Evolutionary conservation across 192 early-diverging fungal species (phyloP).

Genomic region (Linnemannia elongata): DNA sequence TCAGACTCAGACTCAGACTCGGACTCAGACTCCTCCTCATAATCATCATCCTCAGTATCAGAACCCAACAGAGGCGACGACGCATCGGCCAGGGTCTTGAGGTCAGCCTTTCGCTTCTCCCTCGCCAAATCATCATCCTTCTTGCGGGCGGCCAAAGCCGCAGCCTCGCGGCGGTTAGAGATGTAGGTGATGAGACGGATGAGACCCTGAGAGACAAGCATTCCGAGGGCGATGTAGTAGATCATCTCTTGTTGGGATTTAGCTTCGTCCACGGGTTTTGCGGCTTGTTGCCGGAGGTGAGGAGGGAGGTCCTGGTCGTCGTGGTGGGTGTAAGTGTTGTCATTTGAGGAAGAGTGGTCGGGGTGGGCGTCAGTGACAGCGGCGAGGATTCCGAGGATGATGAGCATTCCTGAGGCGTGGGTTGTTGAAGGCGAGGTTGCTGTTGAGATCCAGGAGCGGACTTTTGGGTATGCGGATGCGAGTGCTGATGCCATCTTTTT

Average conservation of each 20-base stretch:
- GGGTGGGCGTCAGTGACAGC: constrained; percentile 45
- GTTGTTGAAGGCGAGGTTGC: constrained; percentile 49
- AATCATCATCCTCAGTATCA: constrained; percentile 53
- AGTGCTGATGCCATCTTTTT: constrained; percentile 7
- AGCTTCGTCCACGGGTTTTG: not conserved
- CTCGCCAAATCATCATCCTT: constrained; percentile 26
- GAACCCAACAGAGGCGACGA: constrained; percentile 23
- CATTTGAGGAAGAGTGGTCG: not conserved
- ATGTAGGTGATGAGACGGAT: constrained; percentile 51
- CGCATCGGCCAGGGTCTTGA: not conserved
- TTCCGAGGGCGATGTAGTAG: constrained; percentile 52
- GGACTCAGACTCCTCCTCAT: constrained; percentile 27
- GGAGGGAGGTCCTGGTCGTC: not conserved
- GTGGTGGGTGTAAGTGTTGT: not conserved
- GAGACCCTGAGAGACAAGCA: constrained; percentile 48
- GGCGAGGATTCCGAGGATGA: constrained; percentile 50
- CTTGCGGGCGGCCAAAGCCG: constrained; percentile 35
- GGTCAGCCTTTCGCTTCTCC: not conserved
- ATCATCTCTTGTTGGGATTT: constrained; percentile 38
- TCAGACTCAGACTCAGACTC: constrained; percentile 16
- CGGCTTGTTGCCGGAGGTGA: not conserved
- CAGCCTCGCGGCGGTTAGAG: constrained; percentile 38
- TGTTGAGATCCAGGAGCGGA: constrained; percentile 45
- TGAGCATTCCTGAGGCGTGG: constrained; percentile 54
- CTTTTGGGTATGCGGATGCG: constrained; percentile 34